Conservation (phyloP, 805 yeast genomes). For the Cyberlindnera mississippiensis region DNA sequence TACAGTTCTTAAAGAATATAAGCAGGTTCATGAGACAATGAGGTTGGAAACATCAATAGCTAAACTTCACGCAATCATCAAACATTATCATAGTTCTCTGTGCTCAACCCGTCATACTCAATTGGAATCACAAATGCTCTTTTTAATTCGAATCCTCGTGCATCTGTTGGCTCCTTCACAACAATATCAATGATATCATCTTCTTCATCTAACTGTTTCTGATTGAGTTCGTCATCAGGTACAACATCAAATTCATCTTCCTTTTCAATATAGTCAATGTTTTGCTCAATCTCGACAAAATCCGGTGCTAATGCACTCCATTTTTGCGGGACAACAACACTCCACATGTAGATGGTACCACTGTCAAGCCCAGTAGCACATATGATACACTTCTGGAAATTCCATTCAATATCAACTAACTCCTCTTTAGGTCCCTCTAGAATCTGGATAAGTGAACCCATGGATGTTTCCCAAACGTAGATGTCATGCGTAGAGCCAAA, state of each 20-base stretch:
- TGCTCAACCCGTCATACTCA: slow-evolving; percentile 21
- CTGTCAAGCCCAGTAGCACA: slow-evolving; percentile 84
- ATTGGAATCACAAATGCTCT: slow-evolving; percentile 61
- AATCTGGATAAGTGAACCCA: slow-evolving; percentile 86
- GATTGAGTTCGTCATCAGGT: slow-evolving; percentile 61
- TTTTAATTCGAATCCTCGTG: slow-evolving; percentile 60
- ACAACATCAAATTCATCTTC: slow-evolving; percentile 90
- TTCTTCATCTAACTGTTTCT: slow-evolving; percentile 57
- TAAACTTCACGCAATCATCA: too few species aligned
- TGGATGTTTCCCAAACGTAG: slow-evolving; percentile 86
- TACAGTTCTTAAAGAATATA: too few species aligned
- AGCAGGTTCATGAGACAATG: too few species aligned
- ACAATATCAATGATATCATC: slow-evolving; percentile 67
- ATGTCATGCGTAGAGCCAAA: slow-evolving; percentile 85
- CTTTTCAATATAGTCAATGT: slow-evolving; percentile 77
- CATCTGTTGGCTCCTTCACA: slow-evolving; percentile 61
- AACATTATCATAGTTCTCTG: background rate
- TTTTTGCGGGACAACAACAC: slow-evolving; percentile 76
- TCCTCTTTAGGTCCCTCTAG: slow-evolving; percentile 91
- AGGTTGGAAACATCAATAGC: too few species aligned
- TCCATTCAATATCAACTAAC: slow-evolving; percentile 83
- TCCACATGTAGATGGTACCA: slow-evolving; percentile 82
- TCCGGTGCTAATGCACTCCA: slow-evolving; percentile 98
- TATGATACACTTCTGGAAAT: slow-evolving; percentile 65
- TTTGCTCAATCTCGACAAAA: slow-evolving; percentile 90